Conservation (phyloP, 2,329 filamentous ascomycete species). For the Didymella pomorum region DNA sequence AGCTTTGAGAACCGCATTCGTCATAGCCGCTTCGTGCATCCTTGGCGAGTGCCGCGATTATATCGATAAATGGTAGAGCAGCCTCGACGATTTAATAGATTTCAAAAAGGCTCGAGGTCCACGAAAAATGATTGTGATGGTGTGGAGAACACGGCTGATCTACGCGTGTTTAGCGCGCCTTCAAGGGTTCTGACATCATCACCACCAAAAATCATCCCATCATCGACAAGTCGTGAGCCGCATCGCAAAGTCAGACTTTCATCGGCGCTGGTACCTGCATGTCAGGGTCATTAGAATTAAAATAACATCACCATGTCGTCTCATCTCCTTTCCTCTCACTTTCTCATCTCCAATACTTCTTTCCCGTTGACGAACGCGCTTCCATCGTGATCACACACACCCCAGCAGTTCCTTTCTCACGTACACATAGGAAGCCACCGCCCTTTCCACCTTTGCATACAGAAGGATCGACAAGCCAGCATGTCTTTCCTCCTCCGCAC, state of each 20-base stretch:
- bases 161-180: constrained; percentile 7
- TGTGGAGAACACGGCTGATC: neutral
- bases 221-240: constrained; percentile 14
- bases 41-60: neutral
- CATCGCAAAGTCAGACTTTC: constrained; percentile 15
- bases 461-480: neutral
- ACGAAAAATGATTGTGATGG: neutral
- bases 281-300: constrained; percentile 3
- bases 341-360: constrained; percentile 2
- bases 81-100: neutral
- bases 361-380: neutral
- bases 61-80: neutral
- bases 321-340: neutral
- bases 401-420: neutral
- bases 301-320: constrained; percentile 15
- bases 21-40: neutral
- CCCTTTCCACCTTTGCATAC: neutral
- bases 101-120: neutral
- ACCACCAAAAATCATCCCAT: constrained; percentile 19
- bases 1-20: no score
- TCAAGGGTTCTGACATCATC: constrained; percentile 22
- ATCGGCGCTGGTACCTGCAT: constrained; percentile 24
- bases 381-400: neutral
- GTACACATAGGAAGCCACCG: neutral
- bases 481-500: constrained; percentile 29